A percentile compares a stretch with the other conserved stretches of the same genome.
Evolutionary conservation across 2,329 filamentous ascomycete genomes (phyloP).

Genomic region (Lecanosticta acicola): DNA sequence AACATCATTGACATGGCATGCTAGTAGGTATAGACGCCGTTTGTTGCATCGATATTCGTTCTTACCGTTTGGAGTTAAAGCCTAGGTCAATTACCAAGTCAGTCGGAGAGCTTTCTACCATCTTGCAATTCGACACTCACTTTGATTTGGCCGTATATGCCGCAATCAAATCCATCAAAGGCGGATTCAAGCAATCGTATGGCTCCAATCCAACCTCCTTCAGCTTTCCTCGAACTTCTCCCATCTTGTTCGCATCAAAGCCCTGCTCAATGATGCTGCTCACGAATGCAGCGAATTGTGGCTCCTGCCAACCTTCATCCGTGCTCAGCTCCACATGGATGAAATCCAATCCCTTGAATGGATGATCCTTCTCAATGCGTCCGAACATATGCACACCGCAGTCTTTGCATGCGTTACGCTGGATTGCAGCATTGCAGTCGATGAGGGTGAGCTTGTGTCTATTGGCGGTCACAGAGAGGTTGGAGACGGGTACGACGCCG

Average conservation of each 20-base stretch:
- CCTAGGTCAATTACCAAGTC: constrained; percentile 1
- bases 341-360: constrained; percentile 65
- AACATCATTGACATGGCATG: too few species aligned
- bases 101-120: not conserved
- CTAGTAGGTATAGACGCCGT: too few species aligned
- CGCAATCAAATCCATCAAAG: constrained; percentile 53
- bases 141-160: constrained; percentile 21
- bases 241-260: constrained; percentile 51
- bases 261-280: constrained; percentile 65
- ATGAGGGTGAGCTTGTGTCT: constrained; percentile 52
- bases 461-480: constrained; percentile 54
- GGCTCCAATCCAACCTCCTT: constrained; percentile 52
- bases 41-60: too few species aligned
- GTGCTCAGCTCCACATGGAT: constrained; percentile 59
- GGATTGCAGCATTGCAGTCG: constrained; percentile 54
- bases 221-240: constrained; percentile 51
- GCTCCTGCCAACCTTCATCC: constrained; percentile 63
- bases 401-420: constrained; percentile 55
- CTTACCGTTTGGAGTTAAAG: not conserved
- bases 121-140: constrained; percentile 9
- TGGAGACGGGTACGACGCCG: constrained; percentile 53
- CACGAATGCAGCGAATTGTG: constrained; percentile 64
- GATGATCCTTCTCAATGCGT: constrained; percentile 58
- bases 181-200: constrained; percentile 58
- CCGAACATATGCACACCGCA: constrained; percentile 61